Base-by-base conservation (phyloP, 2,329 filamentous ascomycete genomes). In the Exophiala dermatitidis region DNA sequence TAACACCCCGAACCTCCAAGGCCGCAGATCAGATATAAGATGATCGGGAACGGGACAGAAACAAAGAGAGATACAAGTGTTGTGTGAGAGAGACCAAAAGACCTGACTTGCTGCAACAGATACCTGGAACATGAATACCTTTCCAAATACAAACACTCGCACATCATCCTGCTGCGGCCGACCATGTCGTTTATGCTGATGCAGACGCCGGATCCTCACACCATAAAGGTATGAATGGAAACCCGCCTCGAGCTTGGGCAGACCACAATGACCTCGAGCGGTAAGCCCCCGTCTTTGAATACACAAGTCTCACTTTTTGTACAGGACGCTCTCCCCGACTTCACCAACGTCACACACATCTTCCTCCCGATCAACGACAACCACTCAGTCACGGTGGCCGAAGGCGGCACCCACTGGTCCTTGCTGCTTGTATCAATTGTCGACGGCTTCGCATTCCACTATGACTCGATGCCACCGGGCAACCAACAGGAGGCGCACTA, bases 361-460 rank as follows among this genome's bases (percentile, higher is more conserved):
- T 98, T 98, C 73, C 81, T 98, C 2, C 93, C 93, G 19, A 85
- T 98, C 68, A 97, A 96, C 71, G 90, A 98, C 72, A 87, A 84
- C 64, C 78, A 80, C 44, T 88, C 89, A 62, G 81, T 86, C 45
- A 80, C 78, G 46, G 74, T 85, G 52, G 84, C 89, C n/a, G 90
- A 96, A 71, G 89, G 88, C 38, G 93, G 93, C 37, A 87, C 86
- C 2, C 93, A 98, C 69, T 98, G 93, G 93, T 95, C 89, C 0
- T 75, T 98, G 0, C 82, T 98, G 0, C 80, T 98, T 2, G 90
- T 98, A 32, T 90, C 85, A 8, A 80, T 90, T 38, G 83, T 95
- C 46, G 93, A 98, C 67, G 84, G 88, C 5, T 83, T 95, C 2
- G 88, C 91, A 0, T 98, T 98, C 69, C 93, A 98, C 74, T 98